A percentile compares a stretch with the other conserved stretches of the same genome.
These are phyloP conservation scores for Evansstolkia leycettana DNA, from an alignment of 495 filamentous ascomycete species.

Conservation along the genomic window DNA sequence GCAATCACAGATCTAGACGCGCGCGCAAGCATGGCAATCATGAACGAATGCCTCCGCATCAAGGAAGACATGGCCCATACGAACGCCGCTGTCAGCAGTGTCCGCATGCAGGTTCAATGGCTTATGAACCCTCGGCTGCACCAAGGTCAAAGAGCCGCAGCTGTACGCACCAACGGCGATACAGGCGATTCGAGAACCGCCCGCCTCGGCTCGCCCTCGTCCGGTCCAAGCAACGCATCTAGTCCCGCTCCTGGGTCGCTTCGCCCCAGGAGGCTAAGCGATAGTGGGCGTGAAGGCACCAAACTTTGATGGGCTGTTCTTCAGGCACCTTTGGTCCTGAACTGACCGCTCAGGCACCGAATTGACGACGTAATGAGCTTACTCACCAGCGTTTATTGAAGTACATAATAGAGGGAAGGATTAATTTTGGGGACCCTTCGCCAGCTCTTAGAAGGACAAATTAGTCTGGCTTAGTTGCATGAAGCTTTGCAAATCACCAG, in stretches of 20 bases:
- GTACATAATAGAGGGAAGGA: no score
- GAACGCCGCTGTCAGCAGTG: slow-evolving; percentile 48
- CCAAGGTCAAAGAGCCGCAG: slow-evolving; percentile 17
- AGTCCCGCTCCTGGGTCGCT: slow-evolving; percentile 15
- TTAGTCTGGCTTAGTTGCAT: no score
- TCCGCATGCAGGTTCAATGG: slow-evolving; percentile 61
- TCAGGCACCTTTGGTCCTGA: no score
- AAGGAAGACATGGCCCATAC: slow-evolving; percentile 59
- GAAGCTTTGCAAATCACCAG: no score
- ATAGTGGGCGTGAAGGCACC: slow-evolving; percentile 33
- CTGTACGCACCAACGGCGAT: slow-evolving; percentile 11
- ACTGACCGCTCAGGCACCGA: no score
- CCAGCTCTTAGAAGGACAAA: no score
- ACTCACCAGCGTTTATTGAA: no score
- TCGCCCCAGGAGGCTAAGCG: slow-evolving; percentile 27
- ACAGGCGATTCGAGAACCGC: slow-evolving; percentile 6
- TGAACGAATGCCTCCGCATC: slow-evolving; percentile 54
- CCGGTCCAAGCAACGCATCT: slow-evolving; percentile 17
- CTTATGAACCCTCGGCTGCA: slow-evolving; percentile 50
- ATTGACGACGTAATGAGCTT: no score
- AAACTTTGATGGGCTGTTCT: slow-evolving; percentile 18
- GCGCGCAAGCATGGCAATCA: slow-evolving; percentile 51
- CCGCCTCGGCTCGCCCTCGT: slow-evolving; percentile 10
- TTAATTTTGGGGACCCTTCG: no score
- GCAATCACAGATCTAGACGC: slow-evolving; percentile 52